phyloP scores from a whole-genome alignment of 345 rosid genomes.

The Hirschfeldia incana region DNA sequence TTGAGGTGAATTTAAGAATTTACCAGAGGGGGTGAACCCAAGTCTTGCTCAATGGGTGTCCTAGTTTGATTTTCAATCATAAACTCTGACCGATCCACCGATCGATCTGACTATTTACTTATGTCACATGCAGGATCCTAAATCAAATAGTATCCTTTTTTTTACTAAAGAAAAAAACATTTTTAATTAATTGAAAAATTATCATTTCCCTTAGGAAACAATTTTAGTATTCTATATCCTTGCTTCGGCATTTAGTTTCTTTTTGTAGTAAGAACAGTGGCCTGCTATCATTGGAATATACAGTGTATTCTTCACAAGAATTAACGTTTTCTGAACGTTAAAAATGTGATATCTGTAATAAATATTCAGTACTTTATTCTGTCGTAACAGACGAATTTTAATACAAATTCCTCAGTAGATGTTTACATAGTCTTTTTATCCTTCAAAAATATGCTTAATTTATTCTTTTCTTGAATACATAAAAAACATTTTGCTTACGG shows the following conservation, averaged over 20 bases:
- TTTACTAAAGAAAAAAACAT: background rate
- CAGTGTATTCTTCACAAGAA: background rate
- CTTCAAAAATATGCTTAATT: background rate
- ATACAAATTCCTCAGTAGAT: background rate
- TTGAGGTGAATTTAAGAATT: too few species aligned
- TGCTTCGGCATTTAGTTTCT: conserved; percentile 25
- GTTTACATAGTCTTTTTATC: too few species aligned
- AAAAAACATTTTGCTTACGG: background rate
- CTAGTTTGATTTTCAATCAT: conserved; percentile 4
- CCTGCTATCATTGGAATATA: conserved; percentile 1
- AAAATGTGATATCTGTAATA: background rate
- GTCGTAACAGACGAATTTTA: background rate
- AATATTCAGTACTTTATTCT: too few species aligned
- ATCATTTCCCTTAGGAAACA: conserved; percentile 37
- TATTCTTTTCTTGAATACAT: background rate
- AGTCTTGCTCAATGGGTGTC: conserved; percentile 10
- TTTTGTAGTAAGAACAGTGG: conserved; percentile 8
- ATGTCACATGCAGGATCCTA: background rate
- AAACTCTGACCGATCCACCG: conserved; percentile 35
- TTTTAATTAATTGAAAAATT: background rate
- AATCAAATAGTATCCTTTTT: background rate
- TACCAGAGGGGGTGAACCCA: too few species aligned
- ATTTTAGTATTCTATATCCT: conserved; percentile 26
- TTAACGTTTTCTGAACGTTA: background rate
- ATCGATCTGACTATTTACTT: background rate